These are phyloP conservation scores for Stylosanthes scabra DNA, from an alignment of 331 rosid genomes.

Conservation along the genomic window DNA sequence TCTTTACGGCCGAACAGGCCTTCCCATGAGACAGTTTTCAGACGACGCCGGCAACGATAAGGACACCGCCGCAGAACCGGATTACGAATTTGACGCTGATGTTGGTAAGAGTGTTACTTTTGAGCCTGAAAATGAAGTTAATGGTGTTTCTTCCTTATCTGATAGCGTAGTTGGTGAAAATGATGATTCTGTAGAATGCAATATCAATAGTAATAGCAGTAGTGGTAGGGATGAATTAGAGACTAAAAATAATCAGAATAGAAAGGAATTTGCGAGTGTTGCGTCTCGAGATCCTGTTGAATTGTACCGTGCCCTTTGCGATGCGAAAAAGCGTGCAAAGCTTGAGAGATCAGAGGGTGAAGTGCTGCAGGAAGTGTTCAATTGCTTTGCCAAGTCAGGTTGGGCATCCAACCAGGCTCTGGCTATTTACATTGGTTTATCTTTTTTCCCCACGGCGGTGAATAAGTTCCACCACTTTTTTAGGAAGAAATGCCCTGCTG, in stretches of 20 bases:
- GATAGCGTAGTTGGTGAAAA: conserved; percentile 36
- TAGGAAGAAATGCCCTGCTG: conserved; percentile 56
- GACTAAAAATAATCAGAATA: conserved; percentile 5
- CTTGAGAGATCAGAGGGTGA: conserved; percentile 51
- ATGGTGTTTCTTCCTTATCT: conserved; percentile 22
- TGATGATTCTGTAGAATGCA: conserved; percentile 41
- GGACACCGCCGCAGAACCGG: conserved; percentile 32
- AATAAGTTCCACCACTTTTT: conserved; percentile 64
- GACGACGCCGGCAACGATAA: conserved; percentile 18
- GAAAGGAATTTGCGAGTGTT: conserved; percentile 40
- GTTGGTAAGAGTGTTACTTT: conserved; percentile 45
- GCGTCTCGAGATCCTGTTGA: conserved; percentile 58
- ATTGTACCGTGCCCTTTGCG: conserved; percentile 59
- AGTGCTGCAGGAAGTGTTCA: conserved; percentile 48
- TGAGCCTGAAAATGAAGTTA: conserved; percentile 41
- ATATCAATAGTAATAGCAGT: neutral
- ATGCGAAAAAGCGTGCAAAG: conserved; percentile 43
- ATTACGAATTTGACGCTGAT: conserved; percentile 55
- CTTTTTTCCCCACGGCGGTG: conserved; percentile 85
- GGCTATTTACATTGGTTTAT: conserved; percentile 86
- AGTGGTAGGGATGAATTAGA: conserved; percentile 33
- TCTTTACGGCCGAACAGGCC: conserved; percentile 20
- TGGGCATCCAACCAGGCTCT: conserved; percentile 94
- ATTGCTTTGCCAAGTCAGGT: conserved; percentile 60
- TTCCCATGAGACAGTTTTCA: conserved; percentile 50